A percentile compares a stretch with the other conserved stretches of the same genome.
phyloP scores from a whole-genome alignment of 192 early-diverging fungal species.

The Linnemannia elongata region DNA sequence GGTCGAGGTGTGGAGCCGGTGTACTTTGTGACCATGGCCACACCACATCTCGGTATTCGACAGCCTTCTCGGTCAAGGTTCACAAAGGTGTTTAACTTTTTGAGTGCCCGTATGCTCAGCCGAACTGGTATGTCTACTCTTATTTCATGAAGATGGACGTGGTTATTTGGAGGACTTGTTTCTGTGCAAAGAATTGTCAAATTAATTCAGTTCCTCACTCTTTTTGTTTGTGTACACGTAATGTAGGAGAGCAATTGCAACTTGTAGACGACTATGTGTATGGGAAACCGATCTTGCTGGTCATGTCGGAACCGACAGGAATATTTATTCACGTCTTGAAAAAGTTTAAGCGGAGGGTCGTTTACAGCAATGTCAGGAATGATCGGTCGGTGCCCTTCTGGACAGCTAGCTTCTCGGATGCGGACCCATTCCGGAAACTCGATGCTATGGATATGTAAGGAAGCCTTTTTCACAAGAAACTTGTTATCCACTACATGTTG shows the following conservation, averaged over 20 bases:
- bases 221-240: neutral
- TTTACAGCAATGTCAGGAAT: slow-evolving; percentile 65
- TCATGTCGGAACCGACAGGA: slow-evolving; percentile 59
- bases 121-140: slow-evolving; percentile 56
- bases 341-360: slow-evolving; percentile 56
- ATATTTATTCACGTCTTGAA: slow-evolving; percentile 57
- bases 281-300: slow-evolving; percentile 52
- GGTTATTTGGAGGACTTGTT: neutral
- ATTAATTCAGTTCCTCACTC: neutral
- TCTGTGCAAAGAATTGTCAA: neutral
- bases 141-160: neutral
- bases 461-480: neutral
- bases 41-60: slow-evolving; percentile 69
- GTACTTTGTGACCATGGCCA: slow-evolving; percentile 70
- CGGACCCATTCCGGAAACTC: slow-evolving; percentile 60
- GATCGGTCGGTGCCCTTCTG: slow-evolving; percentile 73
- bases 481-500: neutral
- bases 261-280: slow-evolving; percentile 52
- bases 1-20: slow-evolving; percentile 56
- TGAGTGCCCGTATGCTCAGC: slow-evolving; percentile 58
- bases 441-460: slow-evolving; percentile 63
- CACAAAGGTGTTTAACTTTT: slow-evolving; percentile 56
- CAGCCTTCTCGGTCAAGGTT: slow-evolving; percentile 27
- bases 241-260: slow-evolving; percentile 61
- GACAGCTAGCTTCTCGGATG: slow-evolving; percentile 67